These are phyloP conservation scores for Barnettozyma sp. DNA, from an alignment of 805 yeast species.

Conservation along the genomic window DNA sequence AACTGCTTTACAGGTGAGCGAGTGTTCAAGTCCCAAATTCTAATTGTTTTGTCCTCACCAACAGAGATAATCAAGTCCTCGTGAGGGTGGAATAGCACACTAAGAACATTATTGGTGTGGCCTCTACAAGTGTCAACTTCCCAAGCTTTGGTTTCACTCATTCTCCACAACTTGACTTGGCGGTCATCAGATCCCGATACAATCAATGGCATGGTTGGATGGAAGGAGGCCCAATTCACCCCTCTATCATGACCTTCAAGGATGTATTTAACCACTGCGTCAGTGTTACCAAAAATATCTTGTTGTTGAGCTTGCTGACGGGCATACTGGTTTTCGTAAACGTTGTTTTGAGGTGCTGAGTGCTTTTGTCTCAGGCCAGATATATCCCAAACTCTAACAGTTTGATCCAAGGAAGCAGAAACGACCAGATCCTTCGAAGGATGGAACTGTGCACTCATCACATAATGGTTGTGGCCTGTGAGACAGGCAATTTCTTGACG, in stretches of 20 bases:
- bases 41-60: conserved; percentile 91
- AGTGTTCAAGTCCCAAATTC: conserved; percentile 95
- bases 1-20: conserved; percentile 91
- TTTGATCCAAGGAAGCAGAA: conserved; percentile 93
- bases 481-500: conserved; percentile 94
- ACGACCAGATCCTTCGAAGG: conserved; percentile 92
- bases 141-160: conserved; percentile 98
- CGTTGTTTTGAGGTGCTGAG: conserved; percentile 63
- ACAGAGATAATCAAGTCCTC: conserved; percentile 90
- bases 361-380: conserved; percentile 91
- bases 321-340: conserved; percentile 37
- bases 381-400: conserved; percentile 99
- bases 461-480: conserved; percentile 98
- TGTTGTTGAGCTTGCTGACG: conserved; percentile 69
- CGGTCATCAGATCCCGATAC: conserved; percentile 97
- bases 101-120: conserved; percentile 86
- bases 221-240: conserved; percentile 98
- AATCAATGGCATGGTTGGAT: conserved; percentile 90
- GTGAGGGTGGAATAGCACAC: conserved; percentile 87
- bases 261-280: conserved; percentile 91
- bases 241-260: conserved; percentile 98
- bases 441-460: conserved; percentile 97
- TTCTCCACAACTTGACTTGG: conserved; percentile 92
- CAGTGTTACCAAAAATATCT: conserved; percentile 90
- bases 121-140: conserved; percentile 98